Conservation (phyloP, 495 filamentous ascomycete genomes). For the Chaetomium cochliodes region DNA sequence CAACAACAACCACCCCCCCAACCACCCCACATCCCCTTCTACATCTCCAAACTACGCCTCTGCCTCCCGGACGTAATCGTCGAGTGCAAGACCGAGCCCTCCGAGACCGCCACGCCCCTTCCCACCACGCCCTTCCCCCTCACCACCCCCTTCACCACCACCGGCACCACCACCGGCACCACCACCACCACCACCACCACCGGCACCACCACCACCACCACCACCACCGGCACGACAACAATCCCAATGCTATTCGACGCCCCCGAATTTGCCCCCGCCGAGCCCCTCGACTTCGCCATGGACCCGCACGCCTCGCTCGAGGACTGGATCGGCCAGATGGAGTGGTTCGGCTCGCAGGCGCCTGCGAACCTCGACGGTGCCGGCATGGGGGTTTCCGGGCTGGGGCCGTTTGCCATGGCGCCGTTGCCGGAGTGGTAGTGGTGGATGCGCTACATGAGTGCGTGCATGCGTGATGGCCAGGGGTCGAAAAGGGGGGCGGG, state of each 20-base stretch:
- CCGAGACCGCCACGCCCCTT: constrained; percentile 20
- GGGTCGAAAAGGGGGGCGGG: no score
- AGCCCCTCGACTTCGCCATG: neutral
- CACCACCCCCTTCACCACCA: no score
- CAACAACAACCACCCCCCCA: no score
- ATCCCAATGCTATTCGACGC: neutral
- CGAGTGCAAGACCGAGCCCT: constrained; percentile 22
- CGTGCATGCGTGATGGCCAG: no score
- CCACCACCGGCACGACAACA: no score
- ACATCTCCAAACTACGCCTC: constrained; percentile 36
- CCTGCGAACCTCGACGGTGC: neutral
- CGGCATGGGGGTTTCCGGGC: constrained; percentile 13
- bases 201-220: no score
- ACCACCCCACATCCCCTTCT: constrained; percentile 37
- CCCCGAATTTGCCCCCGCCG: neutral
- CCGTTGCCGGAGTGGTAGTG: constrained; percentile 28
- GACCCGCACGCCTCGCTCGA: constrained; percentile 20
- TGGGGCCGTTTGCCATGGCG: constrained; percentile 29
- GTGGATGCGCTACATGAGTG: no score
- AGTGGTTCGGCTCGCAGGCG: constrained; percentile 36
- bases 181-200: no score
- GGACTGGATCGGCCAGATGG: constrained; percentile 40
- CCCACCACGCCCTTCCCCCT: no score
- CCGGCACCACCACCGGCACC: no score
- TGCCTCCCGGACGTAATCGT: constrained; percentile 30